phyloP scores from a whole-genome alignment of 2,329 filamentous ascomycete genomes.

The Fusarium continuum region DNA sequence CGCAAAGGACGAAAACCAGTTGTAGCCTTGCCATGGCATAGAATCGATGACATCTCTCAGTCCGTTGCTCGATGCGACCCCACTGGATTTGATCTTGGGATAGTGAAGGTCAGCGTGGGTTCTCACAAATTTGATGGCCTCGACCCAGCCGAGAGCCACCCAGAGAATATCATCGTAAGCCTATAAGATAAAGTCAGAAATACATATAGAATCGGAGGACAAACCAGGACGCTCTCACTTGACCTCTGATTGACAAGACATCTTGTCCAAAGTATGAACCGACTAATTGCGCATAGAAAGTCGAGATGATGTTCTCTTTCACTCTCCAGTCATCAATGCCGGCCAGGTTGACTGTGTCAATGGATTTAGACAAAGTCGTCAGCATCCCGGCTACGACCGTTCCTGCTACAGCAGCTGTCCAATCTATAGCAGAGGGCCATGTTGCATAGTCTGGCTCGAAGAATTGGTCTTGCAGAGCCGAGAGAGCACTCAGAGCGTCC shows the following conservation, averaged over 20 bases:
- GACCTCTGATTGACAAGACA: constrained; percentile 73
- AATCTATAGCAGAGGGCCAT: constrained; percentile 90
- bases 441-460: constrained; percentile 81
- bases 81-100: constrained; percentile 32
- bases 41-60: constrained; percentile 50
- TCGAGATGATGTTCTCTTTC: constrained; percentile 82
- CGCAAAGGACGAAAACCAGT: constrained; percentile 80
- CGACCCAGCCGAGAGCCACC: constrained; percentile 92
- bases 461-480: constrained; percentile 79
- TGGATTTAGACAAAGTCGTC: constrained; percentile 72
- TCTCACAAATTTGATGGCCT: constrained; percentile 79
- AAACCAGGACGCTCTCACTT: constrained; percentile 46
- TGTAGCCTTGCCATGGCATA: constrained; percentile 76
- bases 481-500: constrained; percentile 70
- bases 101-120: constrained; percentile 74
- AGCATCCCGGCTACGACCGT: constrained; percentile 81
- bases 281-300: constrained; percentile 79
- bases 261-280: constrained; percentile 91
- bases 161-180: constrained; percentile 96
- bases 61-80: constrained; percentile 26
- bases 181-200: constrained; percentile 48
- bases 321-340: constrained; percentile 56
- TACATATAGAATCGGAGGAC: too few species aligned
- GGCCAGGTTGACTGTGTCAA: constrained; percentile 51
- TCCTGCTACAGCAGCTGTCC: constrained; percentile 87